Base-by-base conservation (phyloP, 345 rosid species). In the Nephelium lappaceum region DNA sequence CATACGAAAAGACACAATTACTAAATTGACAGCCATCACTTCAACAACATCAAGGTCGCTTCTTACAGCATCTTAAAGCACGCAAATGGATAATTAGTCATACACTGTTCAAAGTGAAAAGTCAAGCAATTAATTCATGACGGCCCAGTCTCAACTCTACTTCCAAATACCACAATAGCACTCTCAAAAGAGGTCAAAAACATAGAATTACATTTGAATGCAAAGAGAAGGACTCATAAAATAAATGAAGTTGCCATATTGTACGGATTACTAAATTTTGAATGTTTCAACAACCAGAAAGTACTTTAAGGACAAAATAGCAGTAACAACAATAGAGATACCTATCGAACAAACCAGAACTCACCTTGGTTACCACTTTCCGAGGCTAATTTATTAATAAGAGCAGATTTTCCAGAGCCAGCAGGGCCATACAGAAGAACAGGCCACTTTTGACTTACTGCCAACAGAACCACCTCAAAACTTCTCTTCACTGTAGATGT, bases 401-500 rank as follows among this genome's bases (percentile, higher is more conserved):
- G 89, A 64, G 97, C 95, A 87, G 99, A 90, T 88, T 96, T 96
- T 77, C 99, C 99, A 70, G 90, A 84, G 72, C 99, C 97, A 58
- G 97, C 81, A 76, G 91, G 97, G 74, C 99, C 99, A 82, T 91
- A 92, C 0, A 92, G 88, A 84, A 96, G 97, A 82, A 94, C 93
- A 78, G 99, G 98, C 91, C 98, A 93, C 83, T 85, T 94, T 79
- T 96, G 97, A 82, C 92, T 87, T 74, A 89, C 91, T 39, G 98
- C 97, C 85, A 94, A 79, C 31, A 90, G 81, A 69, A 85, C 89
- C 97, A 91, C 92, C 85, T 94, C 93, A 87, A 88, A 89, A 71
- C 97, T 90, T 83, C 81, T 91, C 88, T 76, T 87, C 75, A 89
- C 63, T 39, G 87, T 77, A 61, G 91, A 80, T 69, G 91, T 92